A percentile compares a stretch with the other conserved stretches of the same genome.
phyloP scores from a whole-genome alignment of 345 rosid species.

The Citrus reticulata region DNA sequence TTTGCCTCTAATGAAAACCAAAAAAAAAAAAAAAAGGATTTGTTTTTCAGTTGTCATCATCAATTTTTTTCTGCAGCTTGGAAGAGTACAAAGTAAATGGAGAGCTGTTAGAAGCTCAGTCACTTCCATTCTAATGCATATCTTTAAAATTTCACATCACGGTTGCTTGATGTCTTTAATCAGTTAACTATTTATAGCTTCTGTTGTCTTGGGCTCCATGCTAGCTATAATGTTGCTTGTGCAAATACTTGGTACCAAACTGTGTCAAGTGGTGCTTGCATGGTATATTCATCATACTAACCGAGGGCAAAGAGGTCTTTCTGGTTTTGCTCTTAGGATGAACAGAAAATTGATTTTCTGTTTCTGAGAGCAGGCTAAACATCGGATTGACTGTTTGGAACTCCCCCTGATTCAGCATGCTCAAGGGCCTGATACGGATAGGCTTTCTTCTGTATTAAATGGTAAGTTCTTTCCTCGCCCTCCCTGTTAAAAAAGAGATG shows the following conservation, averaged over 20 bases:
- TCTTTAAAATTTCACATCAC: neutral
- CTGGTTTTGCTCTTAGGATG: neutral
- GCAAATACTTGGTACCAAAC: neutral
- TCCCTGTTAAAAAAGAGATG: neutral
- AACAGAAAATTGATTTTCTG: neutral
- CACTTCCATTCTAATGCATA: neutral
- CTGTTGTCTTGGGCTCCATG: conserved; percentile 1
- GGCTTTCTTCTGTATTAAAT: conserved; percentile 58
- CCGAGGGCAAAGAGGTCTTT: neutral
- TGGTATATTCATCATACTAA: neutral
- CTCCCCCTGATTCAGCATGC: conserved; percentile 85
- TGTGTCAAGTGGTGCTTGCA: neutral
- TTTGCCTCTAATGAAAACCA: neutral
- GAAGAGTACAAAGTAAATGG: neutral
- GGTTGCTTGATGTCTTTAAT: neutral
- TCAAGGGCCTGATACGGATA: conserved; percentile 68
- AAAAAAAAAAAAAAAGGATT: neutral
- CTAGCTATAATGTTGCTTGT: neutral
- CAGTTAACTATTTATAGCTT: neutral
- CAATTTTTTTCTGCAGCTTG: neutral
- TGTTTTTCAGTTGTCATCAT: neutral
- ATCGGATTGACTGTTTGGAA: conserved; percentile 67
- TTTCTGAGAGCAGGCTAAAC: conserved; percentile 46
- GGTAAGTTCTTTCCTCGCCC: conserved; percentile 36
- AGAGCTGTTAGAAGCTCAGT: neutral